Evolutionary conservation across 352 stramenopile species (phyloP), one percentile per base, ranked within the genome.

Genomic region (Globisporangium acanthophoron): DNA sequence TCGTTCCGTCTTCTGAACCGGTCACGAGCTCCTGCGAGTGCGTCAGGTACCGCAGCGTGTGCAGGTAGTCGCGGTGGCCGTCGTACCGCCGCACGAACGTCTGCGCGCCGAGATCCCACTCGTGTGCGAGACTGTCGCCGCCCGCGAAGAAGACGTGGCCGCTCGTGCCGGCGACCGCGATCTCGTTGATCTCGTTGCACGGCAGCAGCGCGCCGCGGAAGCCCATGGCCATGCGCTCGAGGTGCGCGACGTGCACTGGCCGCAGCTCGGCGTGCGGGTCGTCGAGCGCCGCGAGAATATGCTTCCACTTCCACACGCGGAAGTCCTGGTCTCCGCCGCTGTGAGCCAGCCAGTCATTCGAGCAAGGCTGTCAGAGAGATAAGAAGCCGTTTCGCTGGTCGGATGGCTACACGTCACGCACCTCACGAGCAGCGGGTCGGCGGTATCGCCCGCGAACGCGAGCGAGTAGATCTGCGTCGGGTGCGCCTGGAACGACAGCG

Each of bases 311-410:
- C 81, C 81, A 92, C 39, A 90, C 74, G 15, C 81, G 78, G 61
- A 88, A 83, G 50, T 92, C 81, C 56, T 88, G 79, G 49, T 92
- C 81, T n/a, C 79, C 79, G 43, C 79, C 81, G 59, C 81, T 91
- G 39, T 13, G 47, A 3, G 12, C 12, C 33, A 37, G 33, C 33
- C 33, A 37, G 33, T 37, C 33, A 37, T 37, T 37, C 33, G 33
- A 37, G 5, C 6, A 5, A 40, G 31, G 31, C 3, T 35, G 15
- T 20, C 11, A 44, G 39, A 15, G 39, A 44, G 39, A 43, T 0
- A 46, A 20, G 13, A 8, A 7, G 40, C n/a, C 13, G 15, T n/a
- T 46, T 18, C n/a, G 40, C 15, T 18, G 16, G 40, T n/a, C 13
- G 11, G 13, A 8, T 15, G 5, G 15, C 40, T 3, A 8, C 40